These are phyloP conservation scores for Aspergillus diversus DNA, from an alignment of 495 filamentous ascomycete genomes.

Conservation along the genomic window DNA sequence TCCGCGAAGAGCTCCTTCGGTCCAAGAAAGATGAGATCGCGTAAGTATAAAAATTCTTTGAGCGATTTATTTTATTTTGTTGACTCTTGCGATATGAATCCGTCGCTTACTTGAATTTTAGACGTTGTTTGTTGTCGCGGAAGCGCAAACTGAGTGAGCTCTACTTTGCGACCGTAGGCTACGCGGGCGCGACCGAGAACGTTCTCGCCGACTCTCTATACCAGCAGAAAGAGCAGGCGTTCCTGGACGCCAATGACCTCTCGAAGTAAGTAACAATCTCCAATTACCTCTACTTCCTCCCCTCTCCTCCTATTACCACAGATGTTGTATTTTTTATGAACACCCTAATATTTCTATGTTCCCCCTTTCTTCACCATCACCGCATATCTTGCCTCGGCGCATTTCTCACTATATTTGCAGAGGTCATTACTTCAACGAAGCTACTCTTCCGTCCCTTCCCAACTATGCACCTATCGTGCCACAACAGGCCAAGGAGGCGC, in stretches of 20 bases:
- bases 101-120: conserved; percentile 50
- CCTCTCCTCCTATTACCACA: conserved; percentile 32
- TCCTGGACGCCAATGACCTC: conserved; percentile 76
- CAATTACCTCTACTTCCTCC: conserved; percentile 1
- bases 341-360: not conserved
- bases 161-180: conserved; percentile 60
- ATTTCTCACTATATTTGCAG: conserved; percentile 51
- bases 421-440: conserved; percentile 71
- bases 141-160: conserved; percentile 85
- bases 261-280: conserved; percentile 64
- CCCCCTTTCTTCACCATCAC: not conserved
- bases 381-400: conserved; percentile 24
- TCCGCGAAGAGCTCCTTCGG: conserved; percentile 60
- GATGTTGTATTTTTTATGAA: conserved; percentile 27
- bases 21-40: conserved; percentile 66
- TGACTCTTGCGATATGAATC: conserved; percentile 21
- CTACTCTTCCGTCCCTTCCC: conserved; percentile 64
- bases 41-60: conserved; percentile 53
- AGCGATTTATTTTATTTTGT: conserved; percentile 23
- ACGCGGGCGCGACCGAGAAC: conserved; percentile 55
- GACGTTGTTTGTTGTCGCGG: conserved; percentile 74
- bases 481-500: conserved; percentile 32
- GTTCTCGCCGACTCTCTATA: conserved; percentile 56
- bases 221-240: conserved; percentile 56
- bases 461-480: conserved; percentile 45